phyloP scores from a whole-genome alignment of 1,284 basidiomycete species.

The Pisolithus thermaeus region DNA sequence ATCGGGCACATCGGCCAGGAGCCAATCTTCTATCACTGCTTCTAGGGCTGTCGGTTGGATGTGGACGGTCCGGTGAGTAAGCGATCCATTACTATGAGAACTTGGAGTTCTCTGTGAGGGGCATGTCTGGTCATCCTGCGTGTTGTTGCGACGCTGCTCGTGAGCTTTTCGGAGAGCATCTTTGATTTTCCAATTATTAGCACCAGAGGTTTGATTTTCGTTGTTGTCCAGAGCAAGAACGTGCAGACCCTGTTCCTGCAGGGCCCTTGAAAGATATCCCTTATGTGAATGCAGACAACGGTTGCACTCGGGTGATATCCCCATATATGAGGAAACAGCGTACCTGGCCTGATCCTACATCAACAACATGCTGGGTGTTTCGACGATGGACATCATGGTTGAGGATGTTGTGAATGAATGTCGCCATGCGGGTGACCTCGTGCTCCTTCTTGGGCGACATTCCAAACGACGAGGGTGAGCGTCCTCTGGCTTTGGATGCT shows the following conservation, averaged over 20 bases:
- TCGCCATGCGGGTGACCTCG: slow-evolving; percentile 43
- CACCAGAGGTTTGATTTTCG: slow-evolving; percentile 39
- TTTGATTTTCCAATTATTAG: slow-evolving; percentile 30
- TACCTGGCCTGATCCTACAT: slow-evolving; percentile 52
- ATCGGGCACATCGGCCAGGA: background rate
- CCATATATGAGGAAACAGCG: slow-evolving; percentile 11
- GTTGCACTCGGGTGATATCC: no score
- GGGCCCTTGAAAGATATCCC: slow-evolving; percentile 45
- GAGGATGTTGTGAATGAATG: slow-evolving; percentile 30
- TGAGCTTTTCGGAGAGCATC: slow-evolving; percentile 14
- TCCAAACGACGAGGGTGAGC: slow-evolving; percentile 23
- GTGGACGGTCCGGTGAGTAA: slow-evolving; percentile 47
- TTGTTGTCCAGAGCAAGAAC: slow-evolving; percentile 50
- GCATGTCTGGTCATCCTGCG: background rate
- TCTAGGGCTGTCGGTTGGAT: slow-evolving; percentile 23
- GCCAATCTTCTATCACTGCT: background rate
- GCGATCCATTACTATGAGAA: slow-evolving; percentile 23
- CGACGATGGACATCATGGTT: slow-evolving; percentile 10
- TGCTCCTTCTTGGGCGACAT: slow-evolving; percentile 54
- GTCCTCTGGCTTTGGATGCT: slow-evolving; percentile 3
- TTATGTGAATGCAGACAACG: slow-evolving; percentile 12
- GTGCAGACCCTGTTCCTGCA: slow-evolving; percentile 33
- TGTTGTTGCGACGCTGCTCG: slow-evolving; percentile 4
- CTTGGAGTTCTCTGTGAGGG: background rate
- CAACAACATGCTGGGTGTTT: slow-evolving; percentile 35